Base-by-base conservation (phyloP, 2,329 filamentous ascomycete species). In the Diaporthe ampelina region DNA sequence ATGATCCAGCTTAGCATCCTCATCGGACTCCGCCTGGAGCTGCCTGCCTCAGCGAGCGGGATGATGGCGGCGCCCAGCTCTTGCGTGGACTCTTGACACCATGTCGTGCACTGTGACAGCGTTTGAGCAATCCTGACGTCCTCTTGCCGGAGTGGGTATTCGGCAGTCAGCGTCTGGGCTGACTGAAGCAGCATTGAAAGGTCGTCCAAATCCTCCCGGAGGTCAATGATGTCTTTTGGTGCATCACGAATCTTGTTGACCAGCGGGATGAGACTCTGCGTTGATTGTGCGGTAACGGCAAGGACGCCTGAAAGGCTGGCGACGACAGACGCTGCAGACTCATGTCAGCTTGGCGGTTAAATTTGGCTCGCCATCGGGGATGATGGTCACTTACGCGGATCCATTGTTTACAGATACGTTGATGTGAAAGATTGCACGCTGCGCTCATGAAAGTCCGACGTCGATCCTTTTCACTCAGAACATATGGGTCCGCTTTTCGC, bases 61-160 rank as follows among this genome's bases (percentile, higher is more conserved):
- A 45, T 37, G 1, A 67, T 50, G 45, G 35, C 13, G 26, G 24
- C 43, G 21, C 43, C 43, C 5, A 67, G 29, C 10, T 67, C 61
- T 29, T 67, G 43, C 43, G 50, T 67, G 26, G 61, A 67, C 45
- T 67, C 61, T 29, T 67, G 43, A 19, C 61, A 67, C 61, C 61
- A 67, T 37, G 29, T 50, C 1, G 61, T 52, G 61, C 43, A 67
- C 61, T 67, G 61, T 7, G 26, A 37, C 2, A 67, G 61, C 24
- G 61, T 67, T 13, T 37, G 61, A 35, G 61, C 61, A 9, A 67
- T 8, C 10, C 37, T 29, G 9, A 45, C 61, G 8, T 67, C 61
- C 21, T 52, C 61, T 29, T 29, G 7, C 10, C 61, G 29, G 3
- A 67, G 21, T 11, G 61, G 43, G 8, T 52, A 37, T 43, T 48